Evolutionary conservation across 805 yeast species (phyloP), one percentile per base, ranked within the genome.

Genomic region (Saccharomycopsis sp.): DNA sequence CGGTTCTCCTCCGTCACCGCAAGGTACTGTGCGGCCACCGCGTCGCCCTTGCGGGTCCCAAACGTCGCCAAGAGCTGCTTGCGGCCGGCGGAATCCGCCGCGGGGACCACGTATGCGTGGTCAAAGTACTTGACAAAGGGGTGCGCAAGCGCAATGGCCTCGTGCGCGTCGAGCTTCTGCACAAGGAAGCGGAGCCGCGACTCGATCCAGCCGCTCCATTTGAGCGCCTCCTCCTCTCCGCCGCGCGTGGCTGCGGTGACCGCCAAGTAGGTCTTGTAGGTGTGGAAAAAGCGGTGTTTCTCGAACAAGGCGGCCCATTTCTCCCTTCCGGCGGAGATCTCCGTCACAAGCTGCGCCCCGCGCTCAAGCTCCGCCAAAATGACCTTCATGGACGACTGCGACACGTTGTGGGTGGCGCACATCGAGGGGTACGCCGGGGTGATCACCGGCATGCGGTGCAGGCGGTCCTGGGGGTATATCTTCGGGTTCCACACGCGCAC

Each of bases 381-480:
- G 21, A 94, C 81, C 64, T 80, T 82, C 70, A 89, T 92, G 0
- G 98, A 92, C 0, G 97, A 90, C 16, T 80, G 82, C 1, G 96
- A 85, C 51, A 94, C 91, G 69, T 94, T 94, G 70, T 94, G 99
- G 0, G 99, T 94, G 0, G 99, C 97, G 73, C 99, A 94, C 99
- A 94, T 94, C 1, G 97, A 91, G 0, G 97, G 97, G 68, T 91
- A 90, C 0, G 98, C 98, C 0, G 99, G 99, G 0, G 99, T 94
- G 59, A 94, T 94, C 9, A 94, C 96, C 0, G 99, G 99, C 99
- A 94, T 94, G 64, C 85, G 77, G 71, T 94, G 99, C 37, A 83
- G 82, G 60, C 96, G 80, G 70, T 94, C 99, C 65, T 84, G 89
- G 1, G 94, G 86, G 68, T 94, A 94, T 2, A 92, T 72, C 62